These are phyloP conservation scores for Pleurotus djamor DNA, from an alignment of 768 basidiomycete species.

Conservation along the genomic window DNA sequence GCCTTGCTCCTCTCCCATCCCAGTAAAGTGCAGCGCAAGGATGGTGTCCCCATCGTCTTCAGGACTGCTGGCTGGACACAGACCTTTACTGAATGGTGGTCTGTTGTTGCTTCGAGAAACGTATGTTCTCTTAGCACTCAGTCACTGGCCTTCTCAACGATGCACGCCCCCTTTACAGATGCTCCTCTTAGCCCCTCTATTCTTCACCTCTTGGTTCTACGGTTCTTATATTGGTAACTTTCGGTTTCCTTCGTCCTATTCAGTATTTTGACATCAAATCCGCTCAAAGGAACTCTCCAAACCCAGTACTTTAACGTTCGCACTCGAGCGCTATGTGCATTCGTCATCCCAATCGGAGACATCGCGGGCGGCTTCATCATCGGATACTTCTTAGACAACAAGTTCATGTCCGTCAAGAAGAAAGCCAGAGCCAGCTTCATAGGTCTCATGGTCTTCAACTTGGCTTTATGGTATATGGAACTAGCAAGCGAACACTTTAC, in stretches of 20 bases:
- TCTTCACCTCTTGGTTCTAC: constrained; percentile 32
- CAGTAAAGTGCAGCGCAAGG: constrained; percentile 25
- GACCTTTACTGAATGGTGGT: constrained; percentile 24
- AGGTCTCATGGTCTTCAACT: constrained; percentile 24
- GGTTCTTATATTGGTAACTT: constrained; percentile 23
- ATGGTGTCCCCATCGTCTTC: constrained; percentile 26
- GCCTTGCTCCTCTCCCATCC: constrained; percentile 23
- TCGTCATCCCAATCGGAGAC: constrained; percentile 25
- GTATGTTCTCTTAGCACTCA: constrained; percentile 8
- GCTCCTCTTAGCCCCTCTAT: constrained; percentile 26
- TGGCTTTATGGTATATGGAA: constrained; percentile 20
- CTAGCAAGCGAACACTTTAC: background rate
- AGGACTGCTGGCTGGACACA: constrained; percentile 22
- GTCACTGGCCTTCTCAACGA: background rate
- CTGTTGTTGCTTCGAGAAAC: constrained; percentile 22
- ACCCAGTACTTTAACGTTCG: constrained; percentile 29
- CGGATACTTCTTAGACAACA: constrained; percentile 27
- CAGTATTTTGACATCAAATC: background rate
- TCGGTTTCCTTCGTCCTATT: background rate
- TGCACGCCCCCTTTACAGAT: constrained; percentile 13
- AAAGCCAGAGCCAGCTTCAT: constrained; percentile 26
- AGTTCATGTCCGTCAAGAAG: constrained; percentile 24
- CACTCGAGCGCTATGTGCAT: constrained; percentile 24
- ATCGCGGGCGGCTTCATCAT: constrained; percentile 26
- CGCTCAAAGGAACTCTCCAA: constrained; percentile 22